Base-by-base conservation (phyloP, 2,329 filamentous ascomycete species). In the Calonectria naviculata region DNA sequence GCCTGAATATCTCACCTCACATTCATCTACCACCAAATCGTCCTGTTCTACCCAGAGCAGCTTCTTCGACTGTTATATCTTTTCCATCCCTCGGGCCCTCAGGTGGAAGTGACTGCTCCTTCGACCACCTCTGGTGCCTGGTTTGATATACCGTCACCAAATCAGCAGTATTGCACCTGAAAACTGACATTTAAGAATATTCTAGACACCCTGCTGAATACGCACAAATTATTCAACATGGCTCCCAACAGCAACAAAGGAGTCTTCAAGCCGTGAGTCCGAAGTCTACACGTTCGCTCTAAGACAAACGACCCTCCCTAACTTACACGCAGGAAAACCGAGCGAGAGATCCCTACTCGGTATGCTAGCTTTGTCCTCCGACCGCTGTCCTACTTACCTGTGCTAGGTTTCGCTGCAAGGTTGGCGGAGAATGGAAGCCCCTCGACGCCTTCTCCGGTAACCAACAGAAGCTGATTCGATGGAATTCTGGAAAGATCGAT, bases 351-450 rank as follows among this genome's bases (percentile, higher is more conserved):
- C 1, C 70, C 72, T 17, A 72, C 58, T 4, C 64, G 70, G 77
- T 79, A 62, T 68, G 29, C 24, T 10, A 0, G 0, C n/a, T 5
- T 2, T 38, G 21, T 2, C 7, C 19, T 13, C 19, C 21, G 5
- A 24, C n/a, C 2, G 1, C 31, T 9, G 4, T 17, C 12, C 29
- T 52, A 12, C 61, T 73, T 38, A 76, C 19, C 19, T 34, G 34
- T 26, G 21, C 13, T 47, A 83, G 82, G 38, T 83, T 78, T 62
- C 78, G 80, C 24, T 84, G 83, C 76, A 78, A 81, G 34, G 72
- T 80, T 21, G 83, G 83, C 4, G 76, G 78, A n/a, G 83, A 84
- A 66, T 84, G 80, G 81, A 82, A 81, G 58, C 64, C 77, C 0
- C 63, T 80, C 3, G 58, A 72, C 4, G 72, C 70, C 4, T 85